These are phyloP conservation scores for Phytophthora constricta DNA, from an alignment of 352 stramenopile species.

Conservation along the genomic window DNA sequence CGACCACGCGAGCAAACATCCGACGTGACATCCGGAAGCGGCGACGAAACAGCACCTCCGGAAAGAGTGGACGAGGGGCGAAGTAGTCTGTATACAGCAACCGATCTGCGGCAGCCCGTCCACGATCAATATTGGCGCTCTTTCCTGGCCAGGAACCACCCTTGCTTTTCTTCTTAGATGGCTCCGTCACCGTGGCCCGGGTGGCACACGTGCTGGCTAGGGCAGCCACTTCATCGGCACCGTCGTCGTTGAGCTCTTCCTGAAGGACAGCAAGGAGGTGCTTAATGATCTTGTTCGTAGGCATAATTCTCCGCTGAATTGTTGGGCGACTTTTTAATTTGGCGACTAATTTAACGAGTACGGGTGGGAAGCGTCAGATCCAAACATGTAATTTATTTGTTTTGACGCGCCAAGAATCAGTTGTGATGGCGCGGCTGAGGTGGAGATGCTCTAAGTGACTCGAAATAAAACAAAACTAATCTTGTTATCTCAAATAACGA, in stretches of 20 bases:
- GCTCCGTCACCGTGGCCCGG: background rate
- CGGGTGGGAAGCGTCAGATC: background rate
- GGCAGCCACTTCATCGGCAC: background rate
- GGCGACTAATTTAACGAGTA: background rate
- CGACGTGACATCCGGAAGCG: conserved; percentile 7
- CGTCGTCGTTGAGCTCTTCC: background rate
- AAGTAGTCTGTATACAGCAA: conserved; percentile 19
- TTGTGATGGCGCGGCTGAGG: background rate
- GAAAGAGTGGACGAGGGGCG: background rate
- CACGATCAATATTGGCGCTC: background rate
- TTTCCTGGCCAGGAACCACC: background rate
- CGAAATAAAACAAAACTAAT: too few species aligned
- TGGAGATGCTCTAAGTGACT: conserved; percentile 1
- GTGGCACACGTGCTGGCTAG: background rate
- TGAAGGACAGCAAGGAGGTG: background rate
- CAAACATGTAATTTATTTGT: background rate
- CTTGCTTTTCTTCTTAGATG: background rate
- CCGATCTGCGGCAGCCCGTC: conserved; percentile 1
- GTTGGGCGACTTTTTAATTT: background rate
- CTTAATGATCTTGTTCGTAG: too few species aligned
- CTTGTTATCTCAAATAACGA: too few species aligned
- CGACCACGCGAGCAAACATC: conserved; percentile 4
- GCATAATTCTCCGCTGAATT: background rate
- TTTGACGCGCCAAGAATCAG: background rate
- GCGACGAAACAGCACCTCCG: background rate